Evolutionary conservation across 2,329 filamentous ascomycete species (phyloP).

Genomic region (Trichoderma citrinoviride): DNA sequence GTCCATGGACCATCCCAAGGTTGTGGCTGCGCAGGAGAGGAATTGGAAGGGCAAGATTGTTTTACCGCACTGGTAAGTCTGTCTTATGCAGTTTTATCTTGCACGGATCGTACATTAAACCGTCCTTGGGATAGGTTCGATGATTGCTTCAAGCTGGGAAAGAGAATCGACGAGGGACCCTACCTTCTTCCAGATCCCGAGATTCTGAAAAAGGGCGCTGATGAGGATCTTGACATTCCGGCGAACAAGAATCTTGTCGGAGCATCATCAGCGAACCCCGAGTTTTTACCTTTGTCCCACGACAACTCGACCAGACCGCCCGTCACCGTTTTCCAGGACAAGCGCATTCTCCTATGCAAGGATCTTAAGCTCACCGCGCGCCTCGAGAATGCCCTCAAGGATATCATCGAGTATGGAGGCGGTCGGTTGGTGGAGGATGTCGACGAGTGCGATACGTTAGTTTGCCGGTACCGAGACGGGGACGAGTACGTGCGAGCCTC

Average conservation of each 20-base stretch:
- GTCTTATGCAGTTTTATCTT: too few species aligned
- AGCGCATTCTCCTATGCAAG: conserved; percentile 70
- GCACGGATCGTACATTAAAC: background rate
- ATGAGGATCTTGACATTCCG: conserved; percentile 56
- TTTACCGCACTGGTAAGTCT: conserved; percentile 79
- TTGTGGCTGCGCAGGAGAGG: conserved; percentile 60
- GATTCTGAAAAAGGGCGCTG: conserved; percentile 61
- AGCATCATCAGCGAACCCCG: conserved; percentile 54
- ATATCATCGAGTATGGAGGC: conserved; percentile 68
- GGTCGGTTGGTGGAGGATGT: conserved; percentile 66
- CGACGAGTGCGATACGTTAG: conserved; percentile 73
- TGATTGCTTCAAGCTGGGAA: conserved; percentile 89
- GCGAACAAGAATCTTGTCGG: conserved; percentile 63
- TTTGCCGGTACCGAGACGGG: conserved; percentile 85
- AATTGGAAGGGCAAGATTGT: conserved; percentile 75
- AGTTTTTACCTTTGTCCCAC: conserved; percentile 44
- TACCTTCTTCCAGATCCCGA: conserved; percentile 85
- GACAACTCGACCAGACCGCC: conserved; percentile 46
- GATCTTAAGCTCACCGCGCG: conserved; percentile 71
- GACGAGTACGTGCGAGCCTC: conserved; percentile 74
- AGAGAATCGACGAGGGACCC: conserved; percentile 82
- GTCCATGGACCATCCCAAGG: conserved; percentile 70
- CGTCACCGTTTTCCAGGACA: conserved; percentile 73
- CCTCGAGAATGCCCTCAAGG: conserved; percentile 64
- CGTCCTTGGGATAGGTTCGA: conserved; percentile 68